phyloP scores from a whole-genome alignment of 768 basidiomycete genomes.

The Leccinum rimulosum region DNA sequence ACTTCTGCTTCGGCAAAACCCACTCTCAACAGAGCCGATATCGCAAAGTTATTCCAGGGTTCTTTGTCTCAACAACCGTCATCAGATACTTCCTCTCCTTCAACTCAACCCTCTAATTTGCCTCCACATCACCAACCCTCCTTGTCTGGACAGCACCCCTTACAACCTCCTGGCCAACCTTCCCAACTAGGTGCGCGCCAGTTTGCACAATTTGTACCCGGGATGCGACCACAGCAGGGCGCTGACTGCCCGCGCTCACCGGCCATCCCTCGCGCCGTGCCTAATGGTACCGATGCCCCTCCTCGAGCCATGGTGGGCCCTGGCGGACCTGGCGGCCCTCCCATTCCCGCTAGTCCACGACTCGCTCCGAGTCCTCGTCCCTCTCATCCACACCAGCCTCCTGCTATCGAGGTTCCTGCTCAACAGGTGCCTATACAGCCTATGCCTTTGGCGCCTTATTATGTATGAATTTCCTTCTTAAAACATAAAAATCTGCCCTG shows the following conservation, averaged over 20 bases:
- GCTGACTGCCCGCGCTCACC: slow-evolving; percentile 65
- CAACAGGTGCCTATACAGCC: slow-evolving; percentile 40
- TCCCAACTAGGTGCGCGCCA: slow-evolving; percentile 44
- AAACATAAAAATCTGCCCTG: not conserved
- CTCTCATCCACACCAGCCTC: slow-evolving; percentile 48
- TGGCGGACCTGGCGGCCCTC: slow-evolving; percentile 53
- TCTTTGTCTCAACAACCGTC: slow-evolving; percentile 42
- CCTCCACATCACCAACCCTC: slow-evolving; percentile 45
- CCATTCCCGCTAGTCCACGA: slow-evolving; percentile 59
- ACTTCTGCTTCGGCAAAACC: slow-evolving; percentile 26
- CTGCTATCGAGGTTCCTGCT: slow-evolving; percentile 51
- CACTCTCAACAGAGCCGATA: slow-evolving; percentile 13
- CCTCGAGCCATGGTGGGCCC: slow-evolving; percentile 48
- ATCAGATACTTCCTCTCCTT: slow-evolving; percentile 58
- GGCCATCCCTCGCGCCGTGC: slow-evolving; percentile 56
- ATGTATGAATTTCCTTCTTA: slow-evolving; percentile 43
- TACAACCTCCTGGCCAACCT: slow-evolving; percentile 37
- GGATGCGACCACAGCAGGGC: slow-evolving; percentile 44
- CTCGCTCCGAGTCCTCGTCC: slow-evolving; percentile 46
- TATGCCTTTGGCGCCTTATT: slow-evolving; percentile 48
- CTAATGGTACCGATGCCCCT: slow-evolving; percentile 51
- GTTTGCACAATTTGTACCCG: slow-evolving; percentile 50
- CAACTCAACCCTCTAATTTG: slow-evolving; percentile 50
- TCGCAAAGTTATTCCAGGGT: slow-evolving; percentile 42
- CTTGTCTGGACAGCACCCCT: slow-evolving; percentile 35